Evolutionary conservation across 2,329 filamentous ascomycete species (phyloP), one percentile per base, ranked within the genome.

Genomic region (Phialemoniopsis sp.): DNA sequence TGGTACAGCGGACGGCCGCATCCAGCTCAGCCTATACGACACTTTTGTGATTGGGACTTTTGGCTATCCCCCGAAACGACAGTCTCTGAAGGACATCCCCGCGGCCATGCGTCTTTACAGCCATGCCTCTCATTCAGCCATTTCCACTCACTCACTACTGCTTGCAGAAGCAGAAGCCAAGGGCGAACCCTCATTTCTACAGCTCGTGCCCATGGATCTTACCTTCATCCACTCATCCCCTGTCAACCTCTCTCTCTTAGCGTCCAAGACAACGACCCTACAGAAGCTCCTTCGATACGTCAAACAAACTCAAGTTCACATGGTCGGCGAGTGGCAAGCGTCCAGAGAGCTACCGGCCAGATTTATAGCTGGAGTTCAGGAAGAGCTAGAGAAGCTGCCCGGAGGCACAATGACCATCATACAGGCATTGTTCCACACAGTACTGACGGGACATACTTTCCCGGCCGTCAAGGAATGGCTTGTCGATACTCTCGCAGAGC

Each of bases 251-350:
- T 87, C 90, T 19, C 72, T 95, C 5, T 72, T 97, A 12, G 85
- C 90, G 1, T 89, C 85, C 13, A 95, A 94, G 53, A 85, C 89
- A 5, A 94, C 90, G 1, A 87, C 88, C 32, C 64, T 97, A 13
- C 88, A 95, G 52, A 95, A 93, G 47, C 63, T 97, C 12, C 67
- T 96, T 8, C 76, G 89, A 36, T 97, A 98, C 56, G 75, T 95
- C 33, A 81, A 80, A 40, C 88, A 95, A 56, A 82, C 86, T 1
- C 80, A 93, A 46, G 72, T 78, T 28, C 87, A 91, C 47, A 87
- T 96, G 67, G 70, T 82, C 17, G 74, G 81, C 4, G 90, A 95
- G 57, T 95, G 87, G 79, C 86, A 87, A 52, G 85, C 87, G 29
- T 83, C 87, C 2, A 79, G 87, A 45, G 87, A 94, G 41, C 69